Evolutionary conservation across 2,329 filamentous ascomycete species (phyloP).

Genomic region (Diplodia corticola): DNA sequence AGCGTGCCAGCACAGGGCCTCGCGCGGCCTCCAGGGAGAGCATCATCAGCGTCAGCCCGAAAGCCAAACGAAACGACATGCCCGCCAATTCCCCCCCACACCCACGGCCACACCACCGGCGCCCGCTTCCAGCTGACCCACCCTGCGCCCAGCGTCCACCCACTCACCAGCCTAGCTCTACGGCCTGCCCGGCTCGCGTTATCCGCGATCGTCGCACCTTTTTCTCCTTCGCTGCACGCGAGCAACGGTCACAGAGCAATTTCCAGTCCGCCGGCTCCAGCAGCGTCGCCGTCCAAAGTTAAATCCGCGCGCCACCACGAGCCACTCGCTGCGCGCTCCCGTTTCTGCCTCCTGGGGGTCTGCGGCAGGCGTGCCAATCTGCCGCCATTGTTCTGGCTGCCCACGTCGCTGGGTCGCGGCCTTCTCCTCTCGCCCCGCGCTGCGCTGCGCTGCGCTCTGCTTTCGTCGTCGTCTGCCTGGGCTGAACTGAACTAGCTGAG

Average conservation of each 20-base stretch:
- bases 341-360: neutral
- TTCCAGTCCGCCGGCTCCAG: neutral
- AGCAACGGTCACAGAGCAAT: conserved; percentile 14
- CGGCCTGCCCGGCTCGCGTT: conserved; percentile 6
- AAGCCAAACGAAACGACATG: conserved; percentile 18
- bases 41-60: neutral
- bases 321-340: neutral
- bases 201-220: conserved; percentile 17
- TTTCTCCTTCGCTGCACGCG: conserved; percentile 11
- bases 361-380: conserved; percentile 13
- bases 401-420: neutral
- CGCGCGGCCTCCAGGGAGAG: neutral
- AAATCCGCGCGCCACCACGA: conserved; percentile 1
- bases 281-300: neutral
- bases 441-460: neutral
- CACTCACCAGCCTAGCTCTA: conserved; percentile 12
- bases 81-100: neutral
- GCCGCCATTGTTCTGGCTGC: conserved; percentile 2
- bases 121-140: conserved; percentile 19
- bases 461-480: neutral
- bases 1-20: neutral
- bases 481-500: conserved; percentile 7
- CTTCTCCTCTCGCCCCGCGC: neutral
- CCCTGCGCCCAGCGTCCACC: neutral
- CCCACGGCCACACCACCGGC: conserved; percentile 4